Evolutionary conservation across 768 basidiomycete species (phyloP).

Genomic region (Kwoniella shandongensis): DNA sequence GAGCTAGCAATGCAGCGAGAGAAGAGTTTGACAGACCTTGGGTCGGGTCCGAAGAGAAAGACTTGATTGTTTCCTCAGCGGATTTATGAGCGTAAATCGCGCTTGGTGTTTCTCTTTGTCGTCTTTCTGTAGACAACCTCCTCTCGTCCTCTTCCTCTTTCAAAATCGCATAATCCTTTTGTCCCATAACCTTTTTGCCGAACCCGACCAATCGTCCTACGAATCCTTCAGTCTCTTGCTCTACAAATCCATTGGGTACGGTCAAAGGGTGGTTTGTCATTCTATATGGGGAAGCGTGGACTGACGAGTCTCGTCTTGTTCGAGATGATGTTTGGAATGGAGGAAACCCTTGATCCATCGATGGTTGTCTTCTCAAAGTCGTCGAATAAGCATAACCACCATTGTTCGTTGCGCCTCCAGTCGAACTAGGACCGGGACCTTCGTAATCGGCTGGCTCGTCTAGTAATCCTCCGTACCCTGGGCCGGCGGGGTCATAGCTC

Average conservation of each 20-base stretch:
- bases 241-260: background rate
- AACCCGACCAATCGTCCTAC: slow-evolving; percentile 19
- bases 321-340: slow-evolving; percentile 3
- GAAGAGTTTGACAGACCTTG: slow-evolving; percentile 66
- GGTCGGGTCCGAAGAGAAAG: slow-evolving; percentile 66
- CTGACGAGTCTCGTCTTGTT: background rate
- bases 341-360: slow-evolving; percentile 18
- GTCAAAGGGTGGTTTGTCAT: background rate
- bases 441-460: slow-evolving; percentile 14
- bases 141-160: slow-evolving; percentile 24
- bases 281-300: slow-evolving; percentile 11
- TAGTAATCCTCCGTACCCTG: slow-evolving; percentile 9
- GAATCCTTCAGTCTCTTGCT: slow-evolving; percentile 10
- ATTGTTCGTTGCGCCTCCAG: background rate
- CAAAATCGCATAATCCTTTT: slow-evolving; percentile 31
- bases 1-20: slow-evolving; percentile 65
- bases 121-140: slow-evolving; percentile 18
- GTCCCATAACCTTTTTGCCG: slow-evolving; percentile 26
- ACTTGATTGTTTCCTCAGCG: slow-evolving; percentile 66
- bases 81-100: slow-evolving; percentile 46
- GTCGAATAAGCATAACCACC: slow-evolving; percentile 47
- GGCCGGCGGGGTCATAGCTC: slow-evolving; percentile 8
- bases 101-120: slow-evolving; percentile 48
- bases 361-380: slow-evolving; percentile 37
- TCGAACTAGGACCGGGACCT: background rate